Evolutionary conservation across 257 asterid species (phyloP), one percentile per base, ranked within the genome.

Genomic region (Solanum corneliomulleri): DNA sequence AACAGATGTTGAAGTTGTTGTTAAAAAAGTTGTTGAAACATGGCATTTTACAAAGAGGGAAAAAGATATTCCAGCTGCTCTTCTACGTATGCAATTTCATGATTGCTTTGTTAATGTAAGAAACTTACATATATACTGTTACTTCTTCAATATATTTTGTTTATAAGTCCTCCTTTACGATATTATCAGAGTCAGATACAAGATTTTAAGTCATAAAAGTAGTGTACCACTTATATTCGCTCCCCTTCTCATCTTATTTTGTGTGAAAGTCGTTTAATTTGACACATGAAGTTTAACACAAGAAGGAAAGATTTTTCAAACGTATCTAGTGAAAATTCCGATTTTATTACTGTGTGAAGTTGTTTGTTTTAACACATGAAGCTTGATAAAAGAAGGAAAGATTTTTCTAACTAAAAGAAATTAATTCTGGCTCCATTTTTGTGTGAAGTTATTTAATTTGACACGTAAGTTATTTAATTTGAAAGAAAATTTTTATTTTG

Each of bases 31-130:
- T 12, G 71, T 91, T 0, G 11, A 4, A 37, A 66, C n/a, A 29
- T 81, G 87, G 93, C 86, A 18, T 83, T 1, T 0, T 80, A 10
- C 1, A 10, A 91, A 25, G 71, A 91, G 18, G 76, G 93, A 93
- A 84, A 85, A 56, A 11, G 87, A 89, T 87, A 88, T 92, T 66
- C 70, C 90, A 0, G 90, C 96, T 44, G 94, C 94, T 15, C 93
- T 93, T 15, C 92, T 93, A 6, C 93, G 96, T 83, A 82, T 93
- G 95, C 96, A 93, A n/a, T 92, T 93, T 42, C 96, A 93, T 20
- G 95, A 93, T 27, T 93, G 96, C 85, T 93, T 93, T 74, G 95
- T 93, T 88, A 90, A 86, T 9, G 95, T 93, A 85, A 89, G 94
- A 88, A 16, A 21, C 56, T 70, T 75, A 52, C 1, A 52, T 7